Evolutionary conservation across 306 rosid genomes (phyloP), one percentile per base, ranked within the genome.

Genomic region (Castanopsis chinensis): DNA sequence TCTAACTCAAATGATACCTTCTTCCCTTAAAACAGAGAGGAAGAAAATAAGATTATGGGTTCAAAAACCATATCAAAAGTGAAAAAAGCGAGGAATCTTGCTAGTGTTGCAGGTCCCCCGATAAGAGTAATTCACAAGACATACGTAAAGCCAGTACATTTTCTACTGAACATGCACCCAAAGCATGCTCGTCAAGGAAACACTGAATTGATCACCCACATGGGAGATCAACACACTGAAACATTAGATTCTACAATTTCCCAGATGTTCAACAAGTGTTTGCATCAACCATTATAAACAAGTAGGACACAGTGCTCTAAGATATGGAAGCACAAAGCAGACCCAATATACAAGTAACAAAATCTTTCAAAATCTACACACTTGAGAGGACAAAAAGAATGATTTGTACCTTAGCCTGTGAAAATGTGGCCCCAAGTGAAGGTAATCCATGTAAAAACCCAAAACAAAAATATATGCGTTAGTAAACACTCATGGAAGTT

Each of bases 391-490:
- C 20, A 63, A 20, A 69, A 69, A 55, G 64, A 65, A 51, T 28
- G 64, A 79, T 71, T 23, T 87, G 63, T 93, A 95, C 99, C 99
- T 93, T 89, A 86, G 81, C 93, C 99, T 95, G 92, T 55, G 72
- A 85, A 82, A 71, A 77, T 78, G 59, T 43, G 10, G 30, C 69
- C 81, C 83, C 89, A 57, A 51, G 32, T 81, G 73, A 30, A 80
- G 78, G 58, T 43, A 53, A 84, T 80, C 72, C 91, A 87, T 85
- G 90, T 80, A 80, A 85, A 83, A 57, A 78, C 56, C 82, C 85
- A 78, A 68, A 83, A 68, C 3, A 41, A 41, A 8, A 41, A 41
- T 41, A 41, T 41, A 41, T 3, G 55, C 20, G 6, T 85, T 84
- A 83, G 92, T 86, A 78, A 86, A 83, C 63, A 79, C 5, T 18